Evolutionary conservation across 2,329 filamentous ascomycete genomes (phyloP), one percentile per base, ranked within the genome.

Genomic region (Gaeumannomyces tritici): DNA sequence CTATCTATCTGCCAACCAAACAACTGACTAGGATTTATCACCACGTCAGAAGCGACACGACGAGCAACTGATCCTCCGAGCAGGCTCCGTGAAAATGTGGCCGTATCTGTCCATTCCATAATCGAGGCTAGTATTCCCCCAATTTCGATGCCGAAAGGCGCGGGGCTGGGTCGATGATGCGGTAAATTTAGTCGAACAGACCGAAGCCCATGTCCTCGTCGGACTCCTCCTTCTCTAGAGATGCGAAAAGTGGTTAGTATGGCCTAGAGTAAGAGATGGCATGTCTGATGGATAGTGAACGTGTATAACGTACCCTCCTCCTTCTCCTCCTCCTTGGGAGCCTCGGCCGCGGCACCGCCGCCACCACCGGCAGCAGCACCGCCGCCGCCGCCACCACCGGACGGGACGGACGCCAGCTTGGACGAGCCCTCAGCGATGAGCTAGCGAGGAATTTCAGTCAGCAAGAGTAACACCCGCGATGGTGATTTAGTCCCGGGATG

Each of bases 321-420:
- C 80, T 89, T 87, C 74, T 83, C 83, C 77, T 87, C 86, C 74
- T 83, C 84, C 70, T 84, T 80, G 67, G 77, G 79, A 68, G 81
- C 85, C 70, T 84, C 86, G 70, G 81, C 87, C 70, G 80, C 88
- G 70, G 81, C 88, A 72, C 80, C 89, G 74, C 81, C 90, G 75
- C 80, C 89, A 75, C 80, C 86, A 76, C 81, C 83, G 75, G 80
- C 86, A 77, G 82, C 83, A 72, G 81, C 82, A 73, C 81, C 82
- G 72, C 83, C 90, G 79, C 83, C 90, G 76, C 87, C 91, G 74
- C 82, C 85, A 79, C 93, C 93, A 74, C 93, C 95, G 74, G 90
- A 91, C 79, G 95, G 93, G 75, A 99, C 93, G 80, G 93, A 97
- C 73, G 95, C 95, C 74, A 99, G 91, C 89, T 99, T 99, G 80